Evolutionary conservation across 805 yeast species (phyloP).

Genomic region (Metschnikowia chrysomelidarum): DNA sequence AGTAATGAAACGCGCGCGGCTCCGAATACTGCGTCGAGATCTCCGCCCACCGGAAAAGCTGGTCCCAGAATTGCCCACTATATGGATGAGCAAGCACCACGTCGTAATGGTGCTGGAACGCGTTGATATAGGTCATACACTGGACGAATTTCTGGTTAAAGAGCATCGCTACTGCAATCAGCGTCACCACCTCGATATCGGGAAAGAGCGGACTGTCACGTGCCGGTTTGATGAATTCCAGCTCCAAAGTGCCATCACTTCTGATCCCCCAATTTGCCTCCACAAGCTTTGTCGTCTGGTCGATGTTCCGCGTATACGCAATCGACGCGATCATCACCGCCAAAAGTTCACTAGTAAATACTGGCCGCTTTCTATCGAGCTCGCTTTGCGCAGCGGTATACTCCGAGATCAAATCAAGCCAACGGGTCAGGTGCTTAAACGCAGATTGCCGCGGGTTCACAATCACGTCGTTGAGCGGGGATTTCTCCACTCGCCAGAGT

Average conservation of each 20-base stretch:
- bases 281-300: constrained; percentile 25
- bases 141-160: constrained; percentile 31
- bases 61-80: constrained; percentile 35
- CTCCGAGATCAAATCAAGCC: constrained; percentile 26
- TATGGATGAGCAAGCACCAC: constrained; percentile 19
- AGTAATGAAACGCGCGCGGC: constrained; percentile 27
- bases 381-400: constrained; percentile 16
- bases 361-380: not conserved
- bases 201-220: constrained; percentile 24
- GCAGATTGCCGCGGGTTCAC: constrained; percentile 22
- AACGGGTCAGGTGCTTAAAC: constrained; percentile 20
- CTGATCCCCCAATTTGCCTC: constrained; percentile 33
- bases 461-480: constrained; percentile 19
- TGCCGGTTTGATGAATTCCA: constrained; percentile 6
- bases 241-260: constrained; percentile 21
- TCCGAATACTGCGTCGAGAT: constrained; percentile 30
- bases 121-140: constrained; percentile 34
- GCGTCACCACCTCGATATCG: constrained; percentile 22
- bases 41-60: constrained; percentile 38
- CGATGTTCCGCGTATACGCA: constrained; percentile 26
- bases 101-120: constrained; percentile 32
- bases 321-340: constrained; percentile 32
- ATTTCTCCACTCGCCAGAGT: constrained; percentile 28
- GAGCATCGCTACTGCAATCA: constrained; percentile 33
- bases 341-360: constrained; percentile 23